Percentiles rank a stretch among this genome's conserved stretches.
Evolutionary conservation across 257 asterid species (phyloP).

Genomic region (Lycium ferocissimum): DNA sequence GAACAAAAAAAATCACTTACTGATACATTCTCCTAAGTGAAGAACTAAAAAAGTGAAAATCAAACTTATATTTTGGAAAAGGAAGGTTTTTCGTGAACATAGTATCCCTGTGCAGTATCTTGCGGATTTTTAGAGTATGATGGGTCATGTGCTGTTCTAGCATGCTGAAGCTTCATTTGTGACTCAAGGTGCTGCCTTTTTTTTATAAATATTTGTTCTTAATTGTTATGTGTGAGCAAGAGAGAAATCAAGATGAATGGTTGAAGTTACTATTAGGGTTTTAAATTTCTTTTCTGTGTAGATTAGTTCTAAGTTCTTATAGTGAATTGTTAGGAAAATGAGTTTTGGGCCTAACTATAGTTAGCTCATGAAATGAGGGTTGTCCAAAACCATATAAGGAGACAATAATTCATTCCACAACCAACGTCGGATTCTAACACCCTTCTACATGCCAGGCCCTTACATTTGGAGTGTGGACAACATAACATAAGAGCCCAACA

Average conservation of each 20-base stretch:
- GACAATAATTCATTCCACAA: no score
- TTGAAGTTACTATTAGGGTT: background rate
- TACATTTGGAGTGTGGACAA: background rate
- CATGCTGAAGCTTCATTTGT: background rate
- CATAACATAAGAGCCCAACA: background rate
- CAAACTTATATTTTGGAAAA: background rate
- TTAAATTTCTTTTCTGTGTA: background rate
- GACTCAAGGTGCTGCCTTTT: background rate
- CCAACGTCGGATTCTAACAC: background rate
- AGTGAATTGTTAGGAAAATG: background rate
- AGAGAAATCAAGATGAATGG: background rate
- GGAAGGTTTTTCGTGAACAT: background rate
- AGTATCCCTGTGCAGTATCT: background rate
- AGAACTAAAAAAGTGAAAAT: background rate
- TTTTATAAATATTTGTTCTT: no score
- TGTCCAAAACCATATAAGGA: background rate
- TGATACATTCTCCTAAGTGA: background rate
- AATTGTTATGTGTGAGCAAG: background rate
- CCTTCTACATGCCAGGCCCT: background rate
- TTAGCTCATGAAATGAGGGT: background rate
- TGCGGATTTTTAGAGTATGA: background rate
- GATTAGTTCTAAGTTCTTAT: background rate
- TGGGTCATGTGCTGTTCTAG: background rate
- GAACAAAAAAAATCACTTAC: background rate
- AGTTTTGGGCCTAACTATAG: background rate